A percentile compares a stretch with the other conserved stretches of the same genome.
Conservation (phyloP, 176 grass and related monocot genomes). For the Areca catechu region DNA sequence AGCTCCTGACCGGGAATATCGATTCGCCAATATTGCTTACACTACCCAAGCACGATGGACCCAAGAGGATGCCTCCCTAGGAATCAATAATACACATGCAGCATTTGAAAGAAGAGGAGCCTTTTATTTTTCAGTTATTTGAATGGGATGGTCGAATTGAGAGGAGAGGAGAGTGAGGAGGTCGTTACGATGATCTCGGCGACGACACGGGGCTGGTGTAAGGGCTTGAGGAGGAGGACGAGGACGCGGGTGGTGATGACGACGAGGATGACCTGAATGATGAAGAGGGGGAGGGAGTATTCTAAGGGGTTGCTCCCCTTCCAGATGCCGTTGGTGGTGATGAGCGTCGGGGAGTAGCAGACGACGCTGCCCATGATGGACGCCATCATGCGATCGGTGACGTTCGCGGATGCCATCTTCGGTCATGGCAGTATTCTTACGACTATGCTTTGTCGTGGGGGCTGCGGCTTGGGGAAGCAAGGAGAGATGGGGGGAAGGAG, state of each 20-base stretch:
- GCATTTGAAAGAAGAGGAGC: constrained; percentile 1
- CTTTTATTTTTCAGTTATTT: neutral
- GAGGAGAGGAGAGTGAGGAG: neutral
- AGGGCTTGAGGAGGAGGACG: constrained; percentile 38
- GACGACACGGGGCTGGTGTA: constrained; percentile 53
- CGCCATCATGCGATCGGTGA: no score
- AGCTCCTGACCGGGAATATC: constrained; percentile 44
- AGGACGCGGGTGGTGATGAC: constrained; percentile 34
- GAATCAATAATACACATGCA: no score
- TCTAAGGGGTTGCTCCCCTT: constrained; percentile 33
- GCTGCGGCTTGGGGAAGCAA: no score
- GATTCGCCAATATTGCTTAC: constrained; percentile 21
- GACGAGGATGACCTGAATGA: constrained; percentile 58
- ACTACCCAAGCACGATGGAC: constrained; percentile 52
- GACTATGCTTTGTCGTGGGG: no score
- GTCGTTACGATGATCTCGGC: constrained; percentile 43
- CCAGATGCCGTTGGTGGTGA: constrained; percentile 53
- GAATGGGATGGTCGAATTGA: neutral
- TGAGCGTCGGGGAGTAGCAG: constrained; percentile 50
- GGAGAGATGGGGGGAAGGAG: no score
- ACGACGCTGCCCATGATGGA: neutral
- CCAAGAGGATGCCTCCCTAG: constrained; percentile 42
- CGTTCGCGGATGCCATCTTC: no score
- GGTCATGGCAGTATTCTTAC: no score
- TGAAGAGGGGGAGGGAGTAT: constrained; percentile 52